Percentiles rank a stretch among this genome's conserved stretches.
phyloP scores from a whole-genome alignment of 805 yeast genomes.

The Myxozyma sirexii region DNA sequence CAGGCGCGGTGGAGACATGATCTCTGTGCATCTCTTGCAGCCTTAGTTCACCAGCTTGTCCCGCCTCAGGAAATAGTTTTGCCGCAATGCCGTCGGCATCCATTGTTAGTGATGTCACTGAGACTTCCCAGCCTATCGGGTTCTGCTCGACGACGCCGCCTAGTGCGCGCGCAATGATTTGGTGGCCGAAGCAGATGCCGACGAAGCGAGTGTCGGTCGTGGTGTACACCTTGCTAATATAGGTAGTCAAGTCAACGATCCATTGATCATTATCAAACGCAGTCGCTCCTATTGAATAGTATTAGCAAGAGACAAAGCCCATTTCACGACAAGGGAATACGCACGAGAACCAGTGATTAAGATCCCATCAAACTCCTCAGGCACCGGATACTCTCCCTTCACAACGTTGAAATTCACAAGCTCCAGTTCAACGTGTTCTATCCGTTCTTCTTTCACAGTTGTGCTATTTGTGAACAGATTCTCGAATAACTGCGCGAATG shows the following conservation, averaged over 20 bases:
- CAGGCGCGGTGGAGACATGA: constrained; percentile 48
- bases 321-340: background rate
- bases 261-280: constrained; percentile 44
- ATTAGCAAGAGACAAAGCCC: background rate
- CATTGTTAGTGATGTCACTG: constrained; percentile 55
- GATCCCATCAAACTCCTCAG: constrained; percentile 39
- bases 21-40: constrained; percentile 65
- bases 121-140: constrained; percentile 73
- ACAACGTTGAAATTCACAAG: constrained; percentile 40
- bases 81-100: constrained; percentile 46
- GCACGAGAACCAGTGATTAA: constrained; percentile 46
- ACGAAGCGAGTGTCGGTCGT: constrained; percentile 41
- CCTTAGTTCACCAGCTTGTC: constrained; percentile 39
- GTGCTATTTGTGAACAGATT: constrained; percentile 32
- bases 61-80: constrained; percentile 42
- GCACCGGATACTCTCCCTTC: constrained; percentile 38
- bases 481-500: constrained; percentile 43
- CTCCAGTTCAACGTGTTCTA: constrained; percentile 18
- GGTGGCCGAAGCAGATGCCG: constrained; percentile 90
- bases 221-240: constrained; percentile 18
- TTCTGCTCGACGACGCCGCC: constrained; percentile 63
- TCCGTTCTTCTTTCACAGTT: constrained; percentile 37
- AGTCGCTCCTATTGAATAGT: constrained; percentile 26
- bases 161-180: constrained; percentile 66
- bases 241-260: constrained; percentile 44